Evolutionary conservation across 108 stramenopile genomes (phyloP).

Genomic region (Heterococcus sp.): DNA sequence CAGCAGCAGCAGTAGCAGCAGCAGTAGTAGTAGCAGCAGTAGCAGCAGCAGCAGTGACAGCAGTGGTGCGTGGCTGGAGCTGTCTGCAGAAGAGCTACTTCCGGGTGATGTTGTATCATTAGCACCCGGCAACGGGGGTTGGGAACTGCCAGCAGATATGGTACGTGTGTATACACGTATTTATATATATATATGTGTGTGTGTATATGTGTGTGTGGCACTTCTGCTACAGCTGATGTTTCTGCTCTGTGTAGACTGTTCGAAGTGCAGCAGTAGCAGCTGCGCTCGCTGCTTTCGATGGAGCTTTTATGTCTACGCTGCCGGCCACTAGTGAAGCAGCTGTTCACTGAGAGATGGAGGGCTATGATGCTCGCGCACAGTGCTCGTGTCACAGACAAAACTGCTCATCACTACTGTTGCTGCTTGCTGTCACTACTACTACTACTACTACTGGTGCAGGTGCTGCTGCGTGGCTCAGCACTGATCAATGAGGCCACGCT

Average conservation of each 20-base stretch:
- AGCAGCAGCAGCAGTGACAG: too few species aligned
- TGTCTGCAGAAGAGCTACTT: neutral
- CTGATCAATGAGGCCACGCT: too few species aligned
- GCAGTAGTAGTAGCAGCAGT: too few species aligned
- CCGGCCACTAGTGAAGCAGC: neutral
- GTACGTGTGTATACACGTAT: slow-evolving; percentile 34
- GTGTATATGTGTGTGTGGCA: neutral
- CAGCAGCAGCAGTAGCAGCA: too few species aligned
- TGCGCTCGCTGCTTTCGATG: neutral
- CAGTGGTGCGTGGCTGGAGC: neutral
- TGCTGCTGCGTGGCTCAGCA: too few species aligned
- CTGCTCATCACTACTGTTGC: neutral
- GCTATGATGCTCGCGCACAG: too few species aligned
- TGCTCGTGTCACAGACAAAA: neutral
- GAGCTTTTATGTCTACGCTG: neutral
- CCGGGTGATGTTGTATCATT: neutral
- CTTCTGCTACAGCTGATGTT: neutral
- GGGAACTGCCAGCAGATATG: neutral
- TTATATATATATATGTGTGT: neutral
- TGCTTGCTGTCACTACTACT: too few species aligned
- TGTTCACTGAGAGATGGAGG: too few species aligned
- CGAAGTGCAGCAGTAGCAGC: too few species aligned
- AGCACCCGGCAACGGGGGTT: neutral
- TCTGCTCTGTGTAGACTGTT: neutral
- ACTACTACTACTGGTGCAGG: too few species aligned